These are phyloP conservation scores for Coemansia aciculifera DNA, from an alignment of 192 early-diverging fungal species.

Conservation along the genomic window DNA sequence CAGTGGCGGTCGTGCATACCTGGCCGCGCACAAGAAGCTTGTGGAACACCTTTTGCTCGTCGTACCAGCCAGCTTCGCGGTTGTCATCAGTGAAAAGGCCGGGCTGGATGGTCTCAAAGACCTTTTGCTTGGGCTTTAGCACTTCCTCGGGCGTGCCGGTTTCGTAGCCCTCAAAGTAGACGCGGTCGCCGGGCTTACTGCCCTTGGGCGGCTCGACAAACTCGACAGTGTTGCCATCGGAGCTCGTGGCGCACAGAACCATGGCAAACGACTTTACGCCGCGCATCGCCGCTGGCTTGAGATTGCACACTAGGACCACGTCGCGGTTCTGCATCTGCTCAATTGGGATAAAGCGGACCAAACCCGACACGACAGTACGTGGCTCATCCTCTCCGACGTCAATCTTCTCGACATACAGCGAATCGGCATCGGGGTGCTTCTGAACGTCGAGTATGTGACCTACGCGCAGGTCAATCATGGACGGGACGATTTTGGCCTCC, in stretches of 20 bases:
- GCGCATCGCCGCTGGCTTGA: constrained; percentile 94
- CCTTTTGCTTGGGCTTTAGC: constrained; percentile 98
- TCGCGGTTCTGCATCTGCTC: constrained; percentile 81
- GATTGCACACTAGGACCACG: constrained; percentile 80
- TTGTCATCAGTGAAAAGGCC: constrained; percentile 73
- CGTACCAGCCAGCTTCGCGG: constrained; percentile 64
- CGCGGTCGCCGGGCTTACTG: constrained; percentile 83
- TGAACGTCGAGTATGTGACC: constrained; percentile 80
- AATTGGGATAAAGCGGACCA: constrained; percentile 88
- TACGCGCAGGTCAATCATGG: constrained; percentile 91
- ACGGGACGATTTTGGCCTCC: constrained; percentile 59
- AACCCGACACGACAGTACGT: constrained; percentile 86
- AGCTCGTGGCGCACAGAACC: constrained; percentile 89
- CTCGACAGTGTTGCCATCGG: constrained; percentile 85
- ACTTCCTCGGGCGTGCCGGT: constrained; percentile 79
- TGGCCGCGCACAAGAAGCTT: constrained; percentile 49
- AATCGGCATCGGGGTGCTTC: constrained; percentile 95
- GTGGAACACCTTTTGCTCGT: constrained; percentile 54
- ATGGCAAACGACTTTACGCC: constrained; percentile 94
- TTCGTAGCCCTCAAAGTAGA: constrained; percentile 90
- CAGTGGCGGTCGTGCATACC: constrained; percentile 63
- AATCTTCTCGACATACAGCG: constrained; percentile 95
- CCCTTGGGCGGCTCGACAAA: constrained; percentile 86
- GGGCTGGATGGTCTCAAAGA: constrained; percentile 96
- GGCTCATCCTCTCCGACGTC: constrained; percentile 85